Evolutionary conservation across 2,329 filamentous ascomycete species (phyloP).

Genomic region (Fusarium equiseti): DNA sequence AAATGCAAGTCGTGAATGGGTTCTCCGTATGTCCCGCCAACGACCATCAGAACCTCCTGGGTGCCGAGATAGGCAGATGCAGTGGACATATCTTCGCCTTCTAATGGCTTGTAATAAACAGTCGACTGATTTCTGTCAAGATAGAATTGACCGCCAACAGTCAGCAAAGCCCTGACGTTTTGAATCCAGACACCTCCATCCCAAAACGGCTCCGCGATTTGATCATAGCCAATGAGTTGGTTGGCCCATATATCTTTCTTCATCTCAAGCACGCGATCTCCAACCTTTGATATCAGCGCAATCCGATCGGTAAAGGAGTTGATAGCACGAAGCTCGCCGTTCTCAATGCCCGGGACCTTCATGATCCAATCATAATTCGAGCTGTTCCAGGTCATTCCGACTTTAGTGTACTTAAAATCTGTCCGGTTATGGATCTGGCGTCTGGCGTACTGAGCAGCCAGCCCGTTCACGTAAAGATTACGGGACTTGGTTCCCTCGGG

Average conservation of each 20-base stretch:
- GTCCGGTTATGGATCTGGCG: background rate
- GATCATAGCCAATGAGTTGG: conserved; percentile 13
- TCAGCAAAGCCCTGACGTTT: conserved; percentile 3
- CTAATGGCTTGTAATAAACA: background rate
- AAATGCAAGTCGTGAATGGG: background rate
- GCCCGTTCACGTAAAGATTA: background rate
- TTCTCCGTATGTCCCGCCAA: background rate
- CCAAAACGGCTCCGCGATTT: conserved; percentile 10
- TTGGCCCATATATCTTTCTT: conserved; percentile 6
- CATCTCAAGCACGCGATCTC: background rate
- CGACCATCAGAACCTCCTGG: background rate
- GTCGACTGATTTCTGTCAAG: background rate
- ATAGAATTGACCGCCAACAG: conserved; percentile 1
- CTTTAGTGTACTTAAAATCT: background rate
- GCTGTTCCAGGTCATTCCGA: conserved; percentile 12
- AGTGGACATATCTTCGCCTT: background rate
- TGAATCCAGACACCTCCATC: conserved; percentile 12
- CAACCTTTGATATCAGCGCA: background rate
- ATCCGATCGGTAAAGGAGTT: conserved; percentile 7
- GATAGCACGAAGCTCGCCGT: conserved; percentile 1
- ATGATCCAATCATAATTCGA: conserved; percentile 10
- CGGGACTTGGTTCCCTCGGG: background rate
- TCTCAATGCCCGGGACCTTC: background rate
- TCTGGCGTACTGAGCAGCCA: conserved; percentile 5
- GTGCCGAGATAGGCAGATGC: background rate